Percentiles rank a stretch among this genome's conserved stretches.
These are phyloP conservation scores for Terana coerulea DNA, from an alignment of 768 basidiomycete genomes.

Conservation along the genomic window DNA sequence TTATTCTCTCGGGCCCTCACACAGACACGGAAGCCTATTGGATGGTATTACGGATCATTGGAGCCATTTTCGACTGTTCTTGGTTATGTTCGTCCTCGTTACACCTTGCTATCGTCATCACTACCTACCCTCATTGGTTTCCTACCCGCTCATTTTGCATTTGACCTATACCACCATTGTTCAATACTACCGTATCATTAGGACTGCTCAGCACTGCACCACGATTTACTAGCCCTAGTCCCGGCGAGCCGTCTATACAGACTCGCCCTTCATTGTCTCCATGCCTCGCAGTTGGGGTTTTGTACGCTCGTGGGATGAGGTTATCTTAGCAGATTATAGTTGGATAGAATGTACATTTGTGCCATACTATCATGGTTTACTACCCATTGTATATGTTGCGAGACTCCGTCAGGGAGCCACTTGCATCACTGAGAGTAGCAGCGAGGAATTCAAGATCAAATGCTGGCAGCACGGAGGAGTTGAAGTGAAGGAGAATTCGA, in stretches of 20 bases:
- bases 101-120: neutral
- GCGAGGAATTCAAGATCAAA: too few relatives aligned
- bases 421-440: too few relatives aligned
- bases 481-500: too few relatives aligned
- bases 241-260: neutral
- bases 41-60: neutral
- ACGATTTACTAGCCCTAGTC: neutral
- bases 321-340: constrained; percentile 7
- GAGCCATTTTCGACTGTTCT: neutral
- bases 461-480: too few relatives aligned
- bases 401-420: too few relatives aligned
- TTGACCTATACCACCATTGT: too few relatives aligned
- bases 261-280: neutral
- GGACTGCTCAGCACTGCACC: neutral
- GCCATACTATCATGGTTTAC: neutral
- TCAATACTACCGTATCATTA: constrained; percentile 1
- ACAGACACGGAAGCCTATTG: neutral
- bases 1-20: neutral
- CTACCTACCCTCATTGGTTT: neutral
- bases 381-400: constrained; percentile 3
- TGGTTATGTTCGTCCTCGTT: neutral
- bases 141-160: neutral
- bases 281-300: neutral
- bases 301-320: constrained; percentile 4
- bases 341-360: constrained; percentile 5